Percentiles rank a stretch among this genome's conserved stretches.
Conservation (phyloP, 2,329 filamentous ascomycete species). For the Didymosphaeria variabile region DNA sequence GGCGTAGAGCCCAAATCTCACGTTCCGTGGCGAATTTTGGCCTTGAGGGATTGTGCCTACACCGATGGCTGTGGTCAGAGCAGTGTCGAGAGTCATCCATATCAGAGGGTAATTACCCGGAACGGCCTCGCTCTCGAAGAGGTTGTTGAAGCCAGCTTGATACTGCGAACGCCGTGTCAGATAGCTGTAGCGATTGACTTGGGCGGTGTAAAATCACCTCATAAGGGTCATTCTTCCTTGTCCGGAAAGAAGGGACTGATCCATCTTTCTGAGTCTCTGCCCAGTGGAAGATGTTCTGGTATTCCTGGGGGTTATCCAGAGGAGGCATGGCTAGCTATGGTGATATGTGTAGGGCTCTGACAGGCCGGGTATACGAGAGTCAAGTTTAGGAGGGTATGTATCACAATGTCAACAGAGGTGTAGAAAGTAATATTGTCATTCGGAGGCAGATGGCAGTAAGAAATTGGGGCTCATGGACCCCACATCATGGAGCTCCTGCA, state of each 20-base stretch:
- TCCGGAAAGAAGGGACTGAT: constrained; percentile 62
- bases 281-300: constrained; percentile 58
- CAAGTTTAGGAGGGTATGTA: not conserved
- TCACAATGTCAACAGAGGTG: not conserved
- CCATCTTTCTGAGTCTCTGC: constrained; percentile 68
- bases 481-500: constrained; percentile 16
- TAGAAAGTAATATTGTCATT: not conserved
- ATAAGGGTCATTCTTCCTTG: constrained; percentile 64
- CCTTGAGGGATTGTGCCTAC: constrained; percentile 56
- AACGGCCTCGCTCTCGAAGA: constrained; percentile 58
- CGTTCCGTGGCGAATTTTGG: constrained; percentile 52
- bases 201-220: constrained; percentile 46
- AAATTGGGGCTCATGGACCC: constrained; percentile 17
- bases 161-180: constrained; percentile 51
- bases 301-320: constrained; percentile 48
- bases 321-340: constrained; percentile 31
- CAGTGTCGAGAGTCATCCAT: constrained; percentile 13
- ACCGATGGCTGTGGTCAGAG: constrained; percentile 24
- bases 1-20: constrained; percentile 49
- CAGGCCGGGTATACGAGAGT: not conserved
- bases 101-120: constrained; percentile 40
- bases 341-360: constrained; percentile 4
- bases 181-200: not conserved
- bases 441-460: not conserved
- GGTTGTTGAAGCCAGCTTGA: constrained; percentile 66